These are phyloP conservation scores for Metarhizium anisopliae DNA, from an alignment of 2,329 filamentous ascomycete species.

Conservation along the genomic window DNA sequence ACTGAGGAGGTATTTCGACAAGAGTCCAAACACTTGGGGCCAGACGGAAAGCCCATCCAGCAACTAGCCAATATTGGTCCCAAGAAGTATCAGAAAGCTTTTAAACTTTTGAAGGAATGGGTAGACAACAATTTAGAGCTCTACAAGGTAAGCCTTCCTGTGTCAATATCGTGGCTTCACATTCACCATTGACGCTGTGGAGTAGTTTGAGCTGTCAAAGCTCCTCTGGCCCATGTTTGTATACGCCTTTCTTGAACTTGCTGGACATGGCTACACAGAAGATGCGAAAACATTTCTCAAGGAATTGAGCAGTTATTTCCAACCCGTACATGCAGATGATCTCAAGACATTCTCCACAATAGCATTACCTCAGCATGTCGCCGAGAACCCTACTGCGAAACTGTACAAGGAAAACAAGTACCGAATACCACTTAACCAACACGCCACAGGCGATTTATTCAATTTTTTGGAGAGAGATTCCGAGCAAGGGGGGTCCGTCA, in stretches of 20 bases:
- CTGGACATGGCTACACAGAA: constrained; percentile 59
- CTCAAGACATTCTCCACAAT: constrained; percentile 66
- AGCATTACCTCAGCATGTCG: constrained; percentile 66
- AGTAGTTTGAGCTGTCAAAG: constrained; percentile 73
- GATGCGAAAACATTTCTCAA: constrained; percentile 69
- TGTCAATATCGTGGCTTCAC: neutral
- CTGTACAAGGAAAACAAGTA: constrained; percentile 84
- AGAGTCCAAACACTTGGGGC: constrained; percentile 77
- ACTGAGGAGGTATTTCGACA: constrained; percentile 89
- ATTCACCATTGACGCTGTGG: neutral
- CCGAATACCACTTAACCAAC: constrained; percentile 77
- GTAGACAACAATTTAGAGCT: constrained; percentile 87
- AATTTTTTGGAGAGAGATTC: constrained; percentile 84
- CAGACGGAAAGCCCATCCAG: constrained; percentile 68
- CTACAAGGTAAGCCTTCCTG: constrained; percentile 60
- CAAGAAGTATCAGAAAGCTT: constrained; percentile 70
- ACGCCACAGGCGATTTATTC: constrained; percentile 73
- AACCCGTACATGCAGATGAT: constrained; percentile 71
- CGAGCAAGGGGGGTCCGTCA: constrained; percentile 68
- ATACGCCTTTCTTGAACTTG: constrained; percentile 79
- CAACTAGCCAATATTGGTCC: constrained; percentile 61
- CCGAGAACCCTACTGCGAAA: constrained; percentile 67
- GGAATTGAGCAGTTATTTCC: constrained; percentile 59
- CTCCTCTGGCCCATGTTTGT: constrained; percentile 91
- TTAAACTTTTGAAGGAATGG: constrained; percentile 66